A percentile compares a stretch with the other conserved stretches of the same genome.
Evolutionary conservation across 179 eudicot species (phyloP).

Genomic region (Silene coronaria): DNA sequence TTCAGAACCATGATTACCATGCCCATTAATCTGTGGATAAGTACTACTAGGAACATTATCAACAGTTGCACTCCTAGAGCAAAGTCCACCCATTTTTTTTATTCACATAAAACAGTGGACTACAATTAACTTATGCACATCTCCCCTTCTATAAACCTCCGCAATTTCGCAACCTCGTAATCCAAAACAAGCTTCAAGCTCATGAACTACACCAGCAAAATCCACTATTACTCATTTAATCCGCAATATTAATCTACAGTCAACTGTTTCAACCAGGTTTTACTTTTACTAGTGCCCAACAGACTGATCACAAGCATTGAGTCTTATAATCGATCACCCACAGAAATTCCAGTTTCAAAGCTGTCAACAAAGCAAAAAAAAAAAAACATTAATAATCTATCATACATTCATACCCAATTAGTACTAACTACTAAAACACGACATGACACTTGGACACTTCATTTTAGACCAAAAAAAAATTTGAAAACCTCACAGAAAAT

Average conservation of each 20-base stretch:
- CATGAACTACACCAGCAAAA: background rate
- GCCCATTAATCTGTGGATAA: conserved; percentile 58
- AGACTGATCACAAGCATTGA: conserved; percentile 17
- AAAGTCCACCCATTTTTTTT: conserved; percentile 75
- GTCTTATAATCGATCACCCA: conserved; percentile 6
- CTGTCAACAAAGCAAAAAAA: conserved; percentile 20
- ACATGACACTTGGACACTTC: too few relatives aligned
- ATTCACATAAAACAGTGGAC: conserved; percentile 7
- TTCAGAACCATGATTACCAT: conserved; percentile 36
- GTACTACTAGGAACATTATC: conserved; percentile 48
- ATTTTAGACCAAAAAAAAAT: background rate
- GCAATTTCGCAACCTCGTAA: background rate
- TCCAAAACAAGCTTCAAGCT: background rate
- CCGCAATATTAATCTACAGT: too few relatives aligned
- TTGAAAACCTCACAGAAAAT: too few relatives aligned
- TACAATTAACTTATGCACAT: conserved; percentile 26
- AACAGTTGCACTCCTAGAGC: conserved; percentile 76
- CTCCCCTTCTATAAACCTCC: background rate
- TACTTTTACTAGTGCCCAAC: conserved; percentile 10
- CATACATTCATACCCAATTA: background rate
- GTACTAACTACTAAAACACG: background rate
- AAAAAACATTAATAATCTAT: conserved; percentile 6
- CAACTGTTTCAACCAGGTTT: background rate
- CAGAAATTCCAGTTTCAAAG: conserved; percentile 19
- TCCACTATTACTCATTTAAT: conserved; percentile 12